Evolutionary conservation across 805 yeast genomes (phyloP).

Genomic region (Pichia deserticola): DNA sequence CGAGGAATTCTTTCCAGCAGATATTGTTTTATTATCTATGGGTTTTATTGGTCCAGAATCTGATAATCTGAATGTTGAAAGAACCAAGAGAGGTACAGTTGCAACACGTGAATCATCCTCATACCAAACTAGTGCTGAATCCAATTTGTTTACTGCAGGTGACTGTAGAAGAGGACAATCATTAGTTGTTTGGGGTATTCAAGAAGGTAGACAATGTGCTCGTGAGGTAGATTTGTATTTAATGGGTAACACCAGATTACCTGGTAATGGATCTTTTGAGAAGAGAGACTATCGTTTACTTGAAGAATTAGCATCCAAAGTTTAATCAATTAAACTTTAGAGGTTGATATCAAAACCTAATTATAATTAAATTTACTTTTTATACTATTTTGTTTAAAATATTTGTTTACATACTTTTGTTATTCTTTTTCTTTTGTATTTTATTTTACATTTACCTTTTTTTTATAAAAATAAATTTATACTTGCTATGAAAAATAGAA

Average conservation of each 20-base stretch:
- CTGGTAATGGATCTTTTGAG: constrained; percentile 90
- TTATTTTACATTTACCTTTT: neutral
- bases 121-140: constrained; percentile 57
- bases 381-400: neutral
- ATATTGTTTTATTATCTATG: constrained; percentile 88
- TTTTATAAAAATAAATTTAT: too few species aligned
- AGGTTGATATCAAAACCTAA: too few species aligned
- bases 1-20: constrained; percentile 93
- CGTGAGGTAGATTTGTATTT: constrained; percentile 79
- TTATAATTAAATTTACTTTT: too few species aligned
- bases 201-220: constrained; percentile 98
- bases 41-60: constrained; percentile 97
- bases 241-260: constrained; percentile 74
- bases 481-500: too few species aligned
- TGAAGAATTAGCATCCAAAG: constrained; percentile 67
- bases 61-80: constrained; percentile 56
- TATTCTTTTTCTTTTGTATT: neutral
- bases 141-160: constrained; percentile 88
- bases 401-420: neutral
- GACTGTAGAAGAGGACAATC: constrained; percentile 99
- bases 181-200: constrained; percentile 98
- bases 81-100: constrained; percentile 82
- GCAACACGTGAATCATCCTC: constrained; percentile 51
- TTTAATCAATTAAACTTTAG: constrained; percentile 17
- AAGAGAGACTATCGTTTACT: constrained; percentile 72